phyloP scores from a whole-genome alignment of 768 basidiomycete genomes.

The Agrocybe pediades region DNA sequence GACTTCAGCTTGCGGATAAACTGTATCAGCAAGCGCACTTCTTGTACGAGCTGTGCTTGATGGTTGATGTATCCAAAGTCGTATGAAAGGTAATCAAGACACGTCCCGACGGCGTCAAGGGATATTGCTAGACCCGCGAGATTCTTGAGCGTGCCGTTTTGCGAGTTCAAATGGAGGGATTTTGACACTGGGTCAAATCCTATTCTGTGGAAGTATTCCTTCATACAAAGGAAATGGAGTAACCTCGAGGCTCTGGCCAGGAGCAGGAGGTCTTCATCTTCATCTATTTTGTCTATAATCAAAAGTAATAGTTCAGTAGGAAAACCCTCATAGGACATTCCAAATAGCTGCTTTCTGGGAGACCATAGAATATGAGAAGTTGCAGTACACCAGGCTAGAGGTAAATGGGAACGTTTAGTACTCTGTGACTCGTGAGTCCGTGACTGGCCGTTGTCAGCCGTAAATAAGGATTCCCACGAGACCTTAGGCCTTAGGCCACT shows the following conservation, averaged over 20 bases:
- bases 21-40: slow-evolving; percentile 12
- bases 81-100: slow-evolving; percentile 16
- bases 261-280: background rate
- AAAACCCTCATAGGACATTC: background rate
- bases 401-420: too few species aligned
- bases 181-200: background rate
- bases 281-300: slow-evolving; percentile 1
- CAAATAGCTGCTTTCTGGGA: background rate
- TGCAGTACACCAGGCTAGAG: too few species aligned
- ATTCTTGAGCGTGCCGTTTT: background rate
- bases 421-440: too few species aligned
- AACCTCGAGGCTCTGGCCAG: background rate
- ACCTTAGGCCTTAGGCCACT: too few species aligned
- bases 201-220: background rate
- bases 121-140: slow-evolving; percentile 16
- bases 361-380: background rate
- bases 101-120: slow-evolving; percentile 8
- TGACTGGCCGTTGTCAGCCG: too few species aligned
- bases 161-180: background rate
- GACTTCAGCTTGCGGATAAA: slow-evolving; percentile 15
- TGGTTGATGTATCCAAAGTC: slow-evolving; percentile 15
- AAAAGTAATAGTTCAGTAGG: slow-evolving; percentile 7
- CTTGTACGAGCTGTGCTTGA: slow-evolving; percentile 2
- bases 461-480: too few species aligned
- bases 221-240: background rate